Evolutionary conservation across 2,329 filamentous ascomycete genomes (phyloP).

Genomic region (Tolypocladium album): DNA sequence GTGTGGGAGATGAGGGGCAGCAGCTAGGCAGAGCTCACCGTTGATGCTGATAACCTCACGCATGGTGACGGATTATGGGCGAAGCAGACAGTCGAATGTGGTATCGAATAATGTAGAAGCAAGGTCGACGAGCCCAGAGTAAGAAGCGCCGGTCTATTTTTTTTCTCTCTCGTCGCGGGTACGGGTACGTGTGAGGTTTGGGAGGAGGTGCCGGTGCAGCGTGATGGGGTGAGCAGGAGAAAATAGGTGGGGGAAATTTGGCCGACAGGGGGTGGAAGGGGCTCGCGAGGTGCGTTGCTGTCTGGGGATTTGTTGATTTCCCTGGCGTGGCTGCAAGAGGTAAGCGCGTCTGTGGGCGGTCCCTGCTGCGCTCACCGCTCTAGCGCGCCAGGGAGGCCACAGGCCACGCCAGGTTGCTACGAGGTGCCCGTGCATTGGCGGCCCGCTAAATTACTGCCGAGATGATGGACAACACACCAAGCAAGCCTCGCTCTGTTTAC

Average conservation of each 20-base stretch:
- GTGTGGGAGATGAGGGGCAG: conserved; percentile 18
- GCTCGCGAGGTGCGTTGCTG: conserved; percentile 12
- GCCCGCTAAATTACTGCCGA: conserved; percentile 3
- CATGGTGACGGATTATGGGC: conserved; percentile 52
- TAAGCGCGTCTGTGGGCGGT: conserved; percentile 19
- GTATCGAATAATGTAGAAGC: conserved; percentile 11
- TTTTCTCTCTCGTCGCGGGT: conserved; percentile 6
- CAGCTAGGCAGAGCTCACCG: conserved; percentile 54
- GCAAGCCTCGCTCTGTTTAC: background rate
- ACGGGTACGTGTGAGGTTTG: conserved; percentile 10
- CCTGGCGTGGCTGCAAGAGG: conserved; percentile 20
- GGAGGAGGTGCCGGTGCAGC: conserved; percentile 13
- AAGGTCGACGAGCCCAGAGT: conserved; percentile 11
- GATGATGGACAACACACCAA: background rate
- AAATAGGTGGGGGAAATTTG: conserved; percentile 39
- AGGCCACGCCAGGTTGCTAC: background rate
- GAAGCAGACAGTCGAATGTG: conserved; percentile 6
- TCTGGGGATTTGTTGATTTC: conserved; percentile 28
- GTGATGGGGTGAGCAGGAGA: conserved; percentile 17
- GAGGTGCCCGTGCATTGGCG: too few relatives aligned
- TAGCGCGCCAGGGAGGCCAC: background rate
- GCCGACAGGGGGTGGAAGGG: conserved; percentile 21
- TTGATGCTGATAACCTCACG: conserved; percentile 99
- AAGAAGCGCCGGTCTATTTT: conserved; percentile 10
- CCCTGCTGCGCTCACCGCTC: conserved; percentile 9